Percentiles rank a stretch among this genome's conserved stretches.
Conservation (phyloP, 2,329 filamentous ascomycete genomes). For the Colletotrichum cordylinicola region DNA sequence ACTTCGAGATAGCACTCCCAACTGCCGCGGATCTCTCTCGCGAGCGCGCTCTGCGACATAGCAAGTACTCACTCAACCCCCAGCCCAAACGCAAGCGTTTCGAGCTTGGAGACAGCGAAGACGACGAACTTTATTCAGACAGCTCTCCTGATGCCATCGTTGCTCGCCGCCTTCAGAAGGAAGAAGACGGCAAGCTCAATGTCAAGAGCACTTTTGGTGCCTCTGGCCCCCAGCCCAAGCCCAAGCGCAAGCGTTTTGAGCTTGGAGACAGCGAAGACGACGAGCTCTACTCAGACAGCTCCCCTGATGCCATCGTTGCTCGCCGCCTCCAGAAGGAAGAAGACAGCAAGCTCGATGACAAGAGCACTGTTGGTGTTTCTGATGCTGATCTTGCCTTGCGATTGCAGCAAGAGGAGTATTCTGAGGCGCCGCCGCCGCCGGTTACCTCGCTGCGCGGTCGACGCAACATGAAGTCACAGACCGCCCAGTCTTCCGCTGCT, state of each 20-base stretch:
- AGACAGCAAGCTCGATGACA: constrained; percentile 19
- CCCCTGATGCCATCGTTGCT: constrained; percentile 36
- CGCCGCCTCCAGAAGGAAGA: constrained; percentile 40
- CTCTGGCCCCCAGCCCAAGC: too few relatives aligned
- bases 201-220: too few relatives aligned
- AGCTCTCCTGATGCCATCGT: constrained; percentile 30
- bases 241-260: constrained; percentile 48
- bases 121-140: constrained; percentile 37
- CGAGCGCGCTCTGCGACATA: constrained; percentile 51
- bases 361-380: background rate
- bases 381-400: constrained; percentile 39
- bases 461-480: background rate
- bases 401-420: constrained; percentile 39
- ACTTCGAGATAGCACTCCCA: constrained; percentile 40
- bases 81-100: constrained; percentile 47
- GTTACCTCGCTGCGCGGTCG: background rate
- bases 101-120: constrained; percentile 46
- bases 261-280: constrained; percentile 47
- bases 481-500: background rate
- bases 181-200: constrained; percentile 31
- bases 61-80: constrained; percentile 52
- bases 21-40: constrained; percentile 41
- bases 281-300: constrained; percentile 31
- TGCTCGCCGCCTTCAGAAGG: constrained; percentile 39
- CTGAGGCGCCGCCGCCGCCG: constrained; percentile 2